Percentiles rank a stretch among this genome's conserved stretches.
Conservation (phyloP, 805 yeast genomes). For the Starmerella bombi region DNA sequence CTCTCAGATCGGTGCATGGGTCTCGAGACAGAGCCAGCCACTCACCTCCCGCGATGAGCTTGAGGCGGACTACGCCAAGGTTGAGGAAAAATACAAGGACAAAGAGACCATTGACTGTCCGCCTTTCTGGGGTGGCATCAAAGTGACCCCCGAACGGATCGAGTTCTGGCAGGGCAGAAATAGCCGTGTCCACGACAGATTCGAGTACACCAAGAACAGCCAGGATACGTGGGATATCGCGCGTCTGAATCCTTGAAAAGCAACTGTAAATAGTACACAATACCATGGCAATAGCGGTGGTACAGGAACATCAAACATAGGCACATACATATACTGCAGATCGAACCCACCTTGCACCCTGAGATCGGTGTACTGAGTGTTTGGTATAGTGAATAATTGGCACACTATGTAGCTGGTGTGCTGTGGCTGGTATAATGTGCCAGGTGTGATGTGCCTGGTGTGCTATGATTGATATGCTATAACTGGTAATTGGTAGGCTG, state of each 20-base stretch:
- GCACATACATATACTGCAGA: no score
- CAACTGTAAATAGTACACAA: not conserved
- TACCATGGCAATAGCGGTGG: not conserved
- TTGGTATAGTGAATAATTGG: no score
- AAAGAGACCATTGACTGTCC: slow-evolving; percentile 74
- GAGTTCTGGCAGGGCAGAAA: slow-evolving; percentile 97
- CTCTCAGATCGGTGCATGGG: slow-evolving; percentile 92
- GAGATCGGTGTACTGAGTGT: no score
- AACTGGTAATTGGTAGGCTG: no score
- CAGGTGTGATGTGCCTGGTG: no score
- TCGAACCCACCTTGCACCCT: no score
- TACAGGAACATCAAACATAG: no score
- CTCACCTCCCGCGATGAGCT: slow-evolving; percentile 49
- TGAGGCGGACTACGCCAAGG: slow-evolving; percentile 37
- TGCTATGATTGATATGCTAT: no score
- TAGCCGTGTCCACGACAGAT: slow-evolving; percentile 80
- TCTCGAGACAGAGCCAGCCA: slow-evolving; percentile 71
- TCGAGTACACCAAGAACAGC: slow-evolving; percentile 49
- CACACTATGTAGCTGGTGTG: no score
- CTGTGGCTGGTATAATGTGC: no score
- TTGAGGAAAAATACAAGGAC: slow-evolving; percentile 46
- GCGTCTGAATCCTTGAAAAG: slow-evolving; percentile 52
- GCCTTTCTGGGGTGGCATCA: slow-evolving; percentile 88
- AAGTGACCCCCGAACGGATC: slow-evolving; percentile 75
- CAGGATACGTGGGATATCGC: slow-evolving; percentile 46